Percentiles rank a stretch among this genome's conserved stretches.
These are phyloP conservation scores for Aspergillus calidoustus DNA, from an alignment of 2,329 filamentous ascomycete genomes.

Conservation along the genomic window DNA sequence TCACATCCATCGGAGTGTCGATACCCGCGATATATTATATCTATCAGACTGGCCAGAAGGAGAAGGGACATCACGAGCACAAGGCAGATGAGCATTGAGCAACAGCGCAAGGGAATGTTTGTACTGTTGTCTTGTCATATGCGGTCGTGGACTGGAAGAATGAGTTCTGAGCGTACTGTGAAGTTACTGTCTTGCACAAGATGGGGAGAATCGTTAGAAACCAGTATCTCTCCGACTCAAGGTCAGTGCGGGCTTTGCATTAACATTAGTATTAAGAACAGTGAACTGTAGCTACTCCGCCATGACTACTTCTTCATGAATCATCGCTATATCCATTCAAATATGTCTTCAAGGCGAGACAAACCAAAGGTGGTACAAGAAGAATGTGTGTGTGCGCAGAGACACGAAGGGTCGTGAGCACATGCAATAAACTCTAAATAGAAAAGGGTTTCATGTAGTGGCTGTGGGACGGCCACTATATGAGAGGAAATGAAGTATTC, in stretches of 20 bases:
- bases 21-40: slow-evolving; percentile 2
- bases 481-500: neutral
- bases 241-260: slow-evolving; percentile 12
- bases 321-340: slow-evolving; percentile 21
- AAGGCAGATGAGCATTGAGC: slow-evolving; percentile 1
- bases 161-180: no score
- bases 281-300: slow-evolving; percentile 7
- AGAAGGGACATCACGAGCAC: neutral
- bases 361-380: slow-evolving; percentile 11
- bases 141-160: neutral
- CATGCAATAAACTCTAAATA: slow-evolving; percentile 14
- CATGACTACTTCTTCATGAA: slow-evolving; percentile 16
- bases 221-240: neutral
- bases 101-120: neutral
- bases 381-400: neutral
- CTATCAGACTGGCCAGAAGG: neutral
- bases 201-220: neutral
- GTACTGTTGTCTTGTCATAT: neutral
- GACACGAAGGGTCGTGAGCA: slow-evolving; percentile 10
- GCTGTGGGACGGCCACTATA: slow-evolving; percentile 4
- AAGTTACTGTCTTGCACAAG: neutral
- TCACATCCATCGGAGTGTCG: neutral
- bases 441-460: neutral
- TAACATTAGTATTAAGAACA: slow-evolving; percentile 20
- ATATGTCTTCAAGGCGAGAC: slow-evolving; percentile 3